Evolutionary conservation across 176 grass and related monocot species (phyloP).

Genomic region (Zea mays): Zm-B73-REFERENCE-NAM-5.0 NC_050100.1:158221501-158222000

Average conservation of each 20-base stretch:
- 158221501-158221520: conserved; percentile 76
- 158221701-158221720: neutral
- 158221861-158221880: neutral
- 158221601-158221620: conserved; percentile 92
- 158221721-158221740: neutral
- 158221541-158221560: conserved; percentile 86
- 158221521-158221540: conserved; percentile 96
- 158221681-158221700: neutral
- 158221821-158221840: neutral
- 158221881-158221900: neutral
- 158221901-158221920: neutral
- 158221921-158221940: neutral
- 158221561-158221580: conserved; percentile 97
- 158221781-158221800: neutral
- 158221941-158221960: neutral
- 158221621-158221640: conserved; percentile 91
- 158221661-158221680: neutral
- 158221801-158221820: neutral
- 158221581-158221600: conserved; percentile 91
- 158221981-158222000: neutral
- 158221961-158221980: neutral
- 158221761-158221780: neutral
- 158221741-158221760: neutral
- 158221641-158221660: conserved; percentile 91
- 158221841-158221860: neutral